Base-by-base conservation (phyloP, 768 basidiomycete species). In the Cantharellus anzutake region DNA sequence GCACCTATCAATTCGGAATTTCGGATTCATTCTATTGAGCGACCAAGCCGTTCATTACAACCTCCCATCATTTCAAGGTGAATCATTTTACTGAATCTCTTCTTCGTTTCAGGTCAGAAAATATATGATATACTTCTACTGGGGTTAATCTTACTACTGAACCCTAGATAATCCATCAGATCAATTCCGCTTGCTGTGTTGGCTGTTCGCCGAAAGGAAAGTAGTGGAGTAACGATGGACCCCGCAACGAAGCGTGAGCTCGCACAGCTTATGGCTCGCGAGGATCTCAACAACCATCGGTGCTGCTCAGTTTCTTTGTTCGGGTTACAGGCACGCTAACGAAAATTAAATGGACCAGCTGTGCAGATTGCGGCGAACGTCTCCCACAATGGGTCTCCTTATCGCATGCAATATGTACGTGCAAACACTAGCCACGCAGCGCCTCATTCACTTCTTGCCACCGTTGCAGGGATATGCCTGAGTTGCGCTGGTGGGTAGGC, bases 371-470 rank as follows among this genome's bases (percentile, higher is more conserved):
- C 66, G 70, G 73, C 5, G 90, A 85, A 62, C 91, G 86, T n/a
- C 87, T 89, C 67, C 92, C 92, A 0, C 92, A 94, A 68, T 97
- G 92, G 92, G 88, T 89, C 3, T 67, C 67, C 50, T 68, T 72
- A 51, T 66, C 65, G 59, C 74, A 71, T 64, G 74, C 88, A 42
- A 76, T 90, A 60, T 93, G 94, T 68, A 78, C 90, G 40, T 76
- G 75, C 64, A 70, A 70, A 7, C 74, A 74, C 35, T 67, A 40
- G 56, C 11, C 56, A 37, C 44, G 44, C 29, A 29, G 11, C 44
- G 11, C 44, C 11, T 48, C 44, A 48, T 29, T 11, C 44, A 11
- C 44, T 48, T 48, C 11, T 48, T 48, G 11, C 29, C 44, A 48
- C 29, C 44, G 20, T 29, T 29, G 20, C 20, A 29, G 20, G 20